These are phyloP conservation scores for Skeletonema marinoi DNA, from an alignment of 108 stramenopile genomes.

Conservation along the genomic window DNA sequence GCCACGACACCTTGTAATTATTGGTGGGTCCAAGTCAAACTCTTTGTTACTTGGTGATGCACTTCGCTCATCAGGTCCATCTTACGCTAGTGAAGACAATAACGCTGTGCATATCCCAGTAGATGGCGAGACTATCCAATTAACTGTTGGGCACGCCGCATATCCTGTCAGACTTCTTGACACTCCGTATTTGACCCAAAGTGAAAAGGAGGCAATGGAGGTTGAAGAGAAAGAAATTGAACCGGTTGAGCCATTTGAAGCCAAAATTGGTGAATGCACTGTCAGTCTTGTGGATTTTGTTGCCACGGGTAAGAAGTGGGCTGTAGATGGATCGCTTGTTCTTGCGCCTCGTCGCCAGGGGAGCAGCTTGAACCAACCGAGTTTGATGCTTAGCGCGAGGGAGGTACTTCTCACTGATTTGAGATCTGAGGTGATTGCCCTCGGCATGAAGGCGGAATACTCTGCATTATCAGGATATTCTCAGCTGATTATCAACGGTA, in stretches of 20 bases:
- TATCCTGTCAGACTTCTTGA: conserved; percentile 81
- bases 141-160: conserved; percentile 83
- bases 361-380: conserved; percentile 40
- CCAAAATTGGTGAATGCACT: conserved; percentile 82
- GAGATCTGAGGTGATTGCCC: conserved; percentile 79
- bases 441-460: conserved; percentile 90
- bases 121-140: conserved; percentile 68
- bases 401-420: conserved; percentile 90
- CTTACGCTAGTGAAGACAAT: conserved; percentile 4
- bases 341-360: conserved; percentile 63
- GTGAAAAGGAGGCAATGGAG: conserved; percentile 59
- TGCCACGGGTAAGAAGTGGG: conserved; percentile 86
- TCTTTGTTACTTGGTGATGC: conserved; percentile 65
- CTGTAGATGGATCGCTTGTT: conserved; percentile 85
- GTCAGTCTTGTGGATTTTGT: conserved; percentile 83
- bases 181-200: conserved; percentile 73
- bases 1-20: conserved; percentile 82
- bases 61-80: conserved; percentile 40
- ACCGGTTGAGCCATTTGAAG: conserved; percentile 68
- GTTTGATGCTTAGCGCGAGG: conserved; percentile 78
- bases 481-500: conserved; percentile 80
- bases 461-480: conserved; percentile 75
- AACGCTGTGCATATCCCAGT: conserved; percentile 47
- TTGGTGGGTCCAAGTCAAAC: conserved; percentile 75
- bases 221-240: conserved; percentile 49